Evolutionary conservation across 345 rosid genomes (phyloP).

Genomic region (Gossypium longicalyx): DNA sequence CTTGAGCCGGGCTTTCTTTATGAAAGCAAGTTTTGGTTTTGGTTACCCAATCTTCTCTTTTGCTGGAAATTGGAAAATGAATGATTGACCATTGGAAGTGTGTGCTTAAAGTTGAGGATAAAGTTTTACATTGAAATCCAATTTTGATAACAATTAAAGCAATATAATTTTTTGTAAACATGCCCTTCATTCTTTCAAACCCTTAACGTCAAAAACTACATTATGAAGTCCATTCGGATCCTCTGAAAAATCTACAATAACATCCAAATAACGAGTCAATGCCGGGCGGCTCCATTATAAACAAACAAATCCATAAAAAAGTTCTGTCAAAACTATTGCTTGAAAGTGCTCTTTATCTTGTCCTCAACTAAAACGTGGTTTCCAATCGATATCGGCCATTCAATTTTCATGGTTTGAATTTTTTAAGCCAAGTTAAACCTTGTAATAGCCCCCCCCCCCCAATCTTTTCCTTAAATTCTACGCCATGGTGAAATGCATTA

Average conservation of each 20-base stretch:
- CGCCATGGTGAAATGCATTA: background rate
- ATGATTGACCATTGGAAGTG: background rate
- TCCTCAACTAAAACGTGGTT: background rate
- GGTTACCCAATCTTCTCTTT: background rate
- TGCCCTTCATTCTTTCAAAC: no score
- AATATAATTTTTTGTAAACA: no score
- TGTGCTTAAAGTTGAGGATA: background rate
- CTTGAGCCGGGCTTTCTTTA: background rate
- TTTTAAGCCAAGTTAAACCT: background rate
- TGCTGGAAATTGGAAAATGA: background rate
- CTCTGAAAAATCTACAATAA: no score
- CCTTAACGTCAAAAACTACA: no score
- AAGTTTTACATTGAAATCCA: background rate
- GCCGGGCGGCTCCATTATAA: background rate
- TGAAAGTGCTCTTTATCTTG: background rate
- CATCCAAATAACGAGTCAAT: background rate
- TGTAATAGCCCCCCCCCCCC: background rate
- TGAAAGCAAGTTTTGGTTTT: background rate
- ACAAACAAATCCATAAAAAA: no score
- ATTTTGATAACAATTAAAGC: no score
- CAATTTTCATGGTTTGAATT: background rate
- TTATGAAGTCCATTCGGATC: no score
- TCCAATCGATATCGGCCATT: conserved; percentile 8
- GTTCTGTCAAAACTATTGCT: background rate
- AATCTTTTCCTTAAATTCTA: background rate